Base-by-base conservation (phyloP, 495 filamentous ascomycete genomes). In the Monascus purpureus region DNA sequence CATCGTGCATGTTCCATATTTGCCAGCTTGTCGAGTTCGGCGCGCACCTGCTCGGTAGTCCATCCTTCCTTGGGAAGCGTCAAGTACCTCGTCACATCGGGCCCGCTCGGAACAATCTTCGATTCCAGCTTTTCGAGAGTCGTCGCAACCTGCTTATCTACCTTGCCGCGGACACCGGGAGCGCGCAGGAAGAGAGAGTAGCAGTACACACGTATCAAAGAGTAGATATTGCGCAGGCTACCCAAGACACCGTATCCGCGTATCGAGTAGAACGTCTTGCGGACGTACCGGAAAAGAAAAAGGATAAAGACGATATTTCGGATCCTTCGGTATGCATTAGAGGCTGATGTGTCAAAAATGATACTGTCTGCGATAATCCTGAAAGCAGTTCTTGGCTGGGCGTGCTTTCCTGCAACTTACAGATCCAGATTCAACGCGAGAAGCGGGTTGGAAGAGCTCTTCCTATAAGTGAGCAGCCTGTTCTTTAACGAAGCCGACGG, bases 1-100 rank as follows among this genome's bases (percentile, higher is more conserved):
- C 90, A 99, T 39, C 78, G 69, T 6, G 86, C 90, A 59, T 94
- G 90, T 38, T 95, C 77, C 82, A 99, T 80, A 22, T 68, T 73
- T 17, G 70, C 74, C 39, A 96, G 61, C 43, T 75, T 72, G 26
- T 75, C 70, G 39, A 97, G 70, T 59, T 95, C 88, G 29, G 74
- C 75, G 39, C 73, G 70, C 12, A 96, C 65, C 43, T 77, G 75
- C 8, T 92, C 82, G 17, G 77, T 63, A 1, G 70, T 68, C 84
- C 84, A 87, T 40, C 85, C 86, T 43, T 93, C 77, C 48, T 80
- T 79, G 6, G 90, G 90, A 13, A 99, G 63, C 1, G 68, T 68
- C 28, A 85, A 53, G 48, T 88, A 82, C 26, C 81, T 69, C 26
- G 69, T 80, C 14, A 84, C 64, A 14, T 71, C 80, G 3, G 80